Conservation (phyloP, 805 yeast species). For the Lipomyces kockii region DNA sequence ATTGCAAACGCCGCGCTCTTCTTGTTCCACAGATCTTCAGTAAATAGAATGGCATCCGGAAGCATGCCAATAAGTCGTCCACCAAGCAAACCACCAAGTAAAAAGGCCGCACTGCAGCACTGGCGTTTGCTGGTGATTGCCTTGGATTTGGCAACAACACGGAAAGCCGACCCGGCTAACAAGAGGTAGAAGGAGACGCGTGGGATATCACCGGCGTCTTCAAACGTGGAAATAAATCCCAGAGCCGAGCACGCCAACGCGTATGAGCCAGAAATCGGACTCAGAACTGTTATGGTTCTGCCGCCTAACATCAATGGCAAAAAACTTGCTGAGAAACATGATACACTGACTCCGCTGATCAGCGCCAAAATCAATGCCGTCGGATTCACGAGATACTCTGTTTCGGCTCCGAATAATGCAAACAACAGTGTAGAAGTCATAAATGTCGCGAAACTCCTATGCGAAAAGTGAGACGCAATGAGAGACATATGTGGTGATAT, state of each 20-base stretch:
- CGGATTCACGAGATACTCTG: constrained; percentile 29
- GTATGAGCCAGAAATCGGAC: constrained; percentile 23
- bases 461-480: constrained; percentile 20
- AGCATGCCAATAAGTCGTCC: constrained; percentile 20
- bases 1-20: background rate
- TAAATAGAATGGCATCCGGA: constrained; percentile 12
- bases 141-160: constrained; percentile 17
- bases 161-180: constrained; percentile 10
- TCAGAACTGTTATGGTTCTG: background rate
- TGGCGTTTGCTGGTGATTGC: constrained; percentile 10
- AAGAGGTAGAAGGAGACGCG: constrained; percentile 17
- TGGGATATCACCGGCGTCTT: constrained; percentile 34
- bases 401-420: constrained; percentile 28
- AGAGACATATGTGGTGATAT: constrained; percentile 18
- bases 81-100: constrained; percentile 21
- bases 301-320: constrained; percentile 22
- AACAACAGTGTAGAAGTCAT: constrained; percentile 20
- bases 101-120: constrained; percentile 21
- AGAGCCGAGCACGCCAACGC: constrained; percentile 29
- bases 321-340: constrained; percentile 21
- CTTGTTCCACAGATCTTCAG: background rate
- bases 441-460: constrained; percentile 14
- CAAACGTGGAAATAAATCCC: constrained; percentile 29
- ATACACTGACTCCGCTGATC: constrained; percentile 14
- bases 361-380: constrained; percentile 19